phyloP scores from a whole-genome alignment of 2,329 filamentous ascomycete genomes.

The Nothophoma quercina region DNA sequence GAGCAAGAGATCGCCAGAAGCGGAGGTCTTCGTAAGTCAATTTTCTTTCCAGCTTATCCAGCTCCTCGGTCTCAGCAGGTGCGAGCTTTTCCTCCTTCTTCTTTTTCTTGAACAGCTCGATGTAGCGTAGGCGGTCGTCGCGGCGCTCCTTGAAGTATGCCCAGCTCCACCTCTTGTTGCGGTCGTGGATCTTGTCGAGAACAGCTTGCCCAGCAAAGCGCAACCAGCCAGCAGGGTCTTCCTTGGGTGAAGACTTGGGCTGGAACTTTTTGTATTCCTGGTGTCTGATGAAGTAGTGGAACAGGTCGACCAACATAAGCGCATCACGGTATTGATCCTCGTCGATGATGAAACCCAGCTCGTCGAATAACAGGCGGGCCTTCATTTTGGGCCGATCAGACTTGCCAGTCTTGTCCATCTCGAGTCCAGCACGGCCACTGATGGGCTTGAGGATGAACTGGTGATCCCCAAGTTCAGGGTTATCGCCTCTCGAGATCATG shows the following conservation, averaged over 20 bases:
- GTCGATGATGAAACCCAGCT: conserved; percentile 96
- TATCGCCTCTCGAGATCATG: conserved; percentile 78
- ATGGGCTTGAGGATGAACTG: conserved; percentile 98
- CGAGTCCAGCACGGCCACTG: conserved; percentile 91
- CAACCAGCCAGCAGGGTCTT: conserved; percentile 92
- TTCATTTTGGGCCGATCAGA: conserved; percentile 84
- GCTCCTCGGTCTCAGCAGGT: conserved; percentile 72
- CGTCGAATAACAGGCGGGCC: conserved; percentile 90
- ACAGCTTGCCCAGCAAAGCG: conserved; percentile 90
- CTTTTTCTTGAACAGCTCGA: conserved; percentile 94
- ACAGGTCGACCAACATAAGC: conserved; percentile 96
- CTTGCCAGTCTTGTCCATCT: conserved; percentile 91
- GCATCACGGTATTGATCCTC: conserved; percentile 97
- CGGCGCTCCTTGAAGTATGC: conserved; percentile 91
- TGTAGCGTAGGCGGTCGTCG: conserved; percentile 88
- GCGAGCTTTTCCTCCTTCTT: conserved; percentile 73
- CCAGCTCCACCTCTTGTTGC: conserved; percentile 94
- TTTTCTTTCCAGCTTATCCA: conserved; percentile 83
- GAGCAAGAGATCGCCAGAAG: conserved; percentile 94
- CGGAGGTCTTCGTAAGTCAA: conserved; percentile 92
- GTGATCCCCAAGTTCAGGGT: conserved; percentile 65
- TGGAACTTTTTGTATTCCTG: conserved; percentile 96
- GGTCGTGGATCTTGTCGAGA: conserved; percentile 91
- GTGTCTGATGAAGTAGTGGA: conserved; percentile 97
- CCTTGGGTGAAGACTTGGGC: conserved; percentile 83